Percentiles rank a stretch among this genome's conserved stretches.
phyloP scores from a whole-genome alignment of 345 rosid genomes.

The Aurinia saxatilis region DNA sequence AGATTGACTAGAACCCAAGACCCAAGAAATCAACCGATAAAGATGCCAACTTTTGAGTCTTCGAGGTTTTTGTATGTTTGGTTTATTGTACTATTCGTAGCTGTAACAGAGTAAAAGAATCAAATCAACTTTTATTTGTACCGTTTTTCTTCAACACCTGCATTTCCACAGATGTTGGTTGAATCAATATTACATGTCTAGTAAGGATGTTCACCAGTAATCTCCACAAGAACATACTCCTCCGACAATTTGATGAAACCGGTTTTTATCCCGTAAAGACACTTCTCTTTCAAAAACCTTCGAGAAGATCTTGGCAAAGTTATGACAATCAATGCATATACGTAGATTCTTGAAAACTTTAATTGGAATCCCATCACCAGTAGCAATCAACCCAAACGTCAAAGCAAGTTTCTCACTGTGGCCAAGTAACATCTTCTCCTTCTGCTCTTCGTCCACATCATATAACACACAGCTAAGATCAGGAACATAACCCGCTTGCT shows the following conservation, averaged over 20 bases:
- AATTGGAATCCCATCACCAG: constrained; percentile 39
- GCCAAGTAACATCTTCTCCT: constrained; percentile 70
- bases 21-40: neutral
- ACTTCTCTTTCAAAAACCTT: constrained; percentile 49
- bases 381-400: constrained; percentile 64
- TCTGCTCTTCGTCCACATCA: constrained; percentile 89
- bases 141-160: neutral
- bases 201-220: constrained; percentile 49
- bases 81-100: constrained; percentile 22
- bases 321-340: constrained; percentile 84
- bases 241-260: constrained; percentile 55
- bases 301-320: constrained; percentile 71
- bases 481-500: constrained; percentile 77
- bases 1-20: constrained; percentile 62
- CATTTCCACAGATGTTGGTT: constrained; percentile 15
- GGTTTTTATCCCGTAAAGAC: constrained; percentile 65
- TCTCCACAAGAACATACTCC: constrained; percentile 80
- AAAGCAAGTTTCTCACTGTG: constrained; percentile 90
- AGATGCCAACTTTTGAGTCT: constrained; percentile 23
- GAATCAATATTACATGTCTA: constrained; percentile 13
- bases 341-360: constrained; percentile 79
- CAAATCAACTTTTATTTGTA: constrained; percentile 17
- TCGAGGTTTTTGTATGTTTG: constrained; percentile 27
- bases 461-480: constrained; percentile 70
- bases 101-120: constrained; percentile 22